phyloP scores from a whole-genome alignment of 257 asterid species.

The Cinchona pubescens region DNA sequence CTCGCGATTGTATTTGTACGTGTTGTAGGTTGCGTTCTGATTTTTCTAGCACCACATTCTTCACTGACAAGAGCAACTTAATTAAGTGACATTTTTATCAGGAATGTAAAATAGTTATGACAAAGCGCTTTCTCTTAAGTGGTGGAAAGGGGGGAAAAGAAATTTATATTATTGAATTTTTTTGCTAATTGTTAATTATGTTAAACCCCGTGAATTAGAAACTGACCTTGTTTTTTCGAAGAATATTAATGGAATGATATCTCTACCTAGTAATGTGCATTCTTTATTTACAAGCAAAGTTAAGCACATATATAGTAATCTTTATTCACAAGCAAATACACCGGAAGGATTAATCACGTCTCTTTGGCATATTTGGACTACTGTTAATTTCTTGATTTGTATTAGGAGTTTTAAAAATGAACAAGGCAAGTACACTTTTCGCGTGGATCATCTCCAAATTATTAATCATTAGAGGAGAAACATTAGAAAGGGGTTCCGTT shows the following conservation, averaged over 20 bases:
- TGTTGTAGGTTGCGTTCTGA: too few relatives aligned
- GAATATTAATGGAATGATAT: background rate
- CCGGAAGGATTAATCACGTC: background rate
- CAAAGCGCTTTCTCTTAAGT: too few relatives aligned
- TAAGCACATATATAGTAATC: background rate
- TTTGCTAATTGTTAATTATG: too few relatives aligned
- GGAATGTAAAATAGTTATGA: too few relatives aligned
- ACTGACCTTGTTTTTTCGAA: background rate
- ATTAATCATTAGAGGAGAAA: background rate
- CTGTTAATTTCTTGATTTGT: background rate
- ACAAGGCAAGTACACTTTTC: background rate
- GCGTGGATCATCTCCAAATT: background rate
- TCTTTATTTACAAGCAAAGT: background rate
- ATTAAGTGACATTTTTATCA: too few relatives aligned
- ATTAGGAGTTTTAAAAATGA: background rate
- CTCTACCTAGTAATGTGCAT: background rate
- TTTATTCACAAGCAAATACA: background rate
- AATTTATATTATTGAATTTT: too few relatives aligned
- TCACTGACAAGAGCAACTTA: too few relatives aligned
- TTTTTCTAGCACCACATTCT: too few relatives aligned
- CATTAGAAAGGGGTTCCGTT: background rate
- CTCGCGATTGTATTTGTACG: too few relatives aligned
- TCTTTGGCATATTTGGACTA: background rate
- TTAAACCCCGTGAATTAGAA: too few relatives aligned
- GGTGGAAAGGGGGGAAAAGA: too few relatives aligned